Conservation (phyloP, 169 alveolate genomes). For the Plasmodium ovale region DNA sequence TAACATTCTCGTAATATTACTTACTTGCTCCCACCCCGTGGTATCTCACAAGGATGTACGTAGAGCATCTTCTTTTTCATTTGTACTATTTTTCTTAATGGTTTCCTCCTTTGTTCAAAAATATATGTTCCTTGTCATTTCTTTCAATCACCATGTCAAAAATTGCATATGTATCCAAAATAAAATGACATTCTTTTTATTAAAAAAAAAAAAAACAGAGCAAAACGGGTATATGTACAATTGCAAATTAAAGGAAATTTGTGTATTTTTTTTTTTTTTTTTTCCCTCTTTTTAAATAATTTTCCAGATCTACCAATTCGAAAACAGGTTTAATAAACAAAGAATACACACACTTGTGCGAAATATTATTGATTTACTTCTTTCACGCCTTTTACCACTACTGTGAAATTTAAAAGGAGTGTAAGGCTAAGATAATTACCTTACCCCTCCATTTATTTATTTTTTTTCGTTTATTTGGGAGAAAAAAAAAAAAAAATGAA, state of each 20-base stretch:
- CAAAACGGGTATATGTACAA: not conserved
- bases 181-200: no score
- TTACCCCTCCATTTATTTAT: not conserved
- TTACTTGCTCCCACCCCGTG: no score
- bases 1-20: not conserved
- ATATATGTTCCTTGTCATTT: no score
- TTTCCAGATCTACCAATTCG: not conserved
- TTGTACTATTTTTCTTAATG: no score
- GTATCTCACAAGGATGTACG: no score
- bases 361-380: not conserved
- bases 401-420: not conserved
- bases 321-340: not conserved
- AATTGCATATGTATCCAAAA: no score
- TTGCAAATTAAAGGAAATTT: not conserved
- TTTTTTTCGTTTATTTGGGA: not conserved
- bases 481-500: conserved; percentile 13
- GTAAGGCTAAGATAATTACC: not conserved
- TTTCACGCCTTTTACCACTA: not conserved
- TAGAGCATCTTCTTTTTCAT: no score
- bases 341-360: not conserved
- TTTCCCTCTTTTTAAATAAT: not conserved
- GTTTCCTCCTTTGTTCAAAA: no score
- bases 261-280: not conserved
- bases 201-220: no score
- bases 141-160: no score